Conservation (phyloP, 306 rosid species). For the Cyamopsis tetragonoloba region DNA sequence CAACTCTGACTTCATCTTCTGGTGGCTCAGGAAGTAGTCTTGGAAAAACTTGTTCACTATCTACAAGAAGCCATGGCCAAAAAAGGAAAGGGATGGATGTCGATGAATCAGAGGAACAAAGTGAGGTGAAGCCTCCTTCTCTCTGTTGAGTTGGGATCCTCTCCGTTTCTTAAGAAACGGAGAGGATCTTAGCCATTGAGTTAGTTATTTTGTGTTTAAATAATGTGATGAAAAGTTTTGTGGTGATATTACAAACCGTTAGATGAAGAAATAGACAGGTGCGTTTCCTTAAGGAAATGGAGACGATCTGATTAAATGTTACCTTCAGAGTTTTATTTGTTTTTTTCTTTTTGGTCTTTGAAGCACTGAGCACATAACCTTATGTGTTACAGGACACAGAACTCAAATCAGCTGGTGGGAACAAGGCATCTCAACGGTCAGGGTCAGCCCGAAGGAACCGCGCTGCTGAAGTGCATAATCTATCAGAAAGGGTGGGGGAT, state of each 20-base stretch:
- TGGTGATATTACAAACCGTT: no score
- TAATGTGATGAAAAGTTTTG: no score
- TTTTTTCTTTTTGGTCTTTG: not conserved
- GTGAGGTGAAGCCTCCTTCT: slow-evolving; percentile 53
- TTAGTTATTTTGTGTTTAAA: no score
- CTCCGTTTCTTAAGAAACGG: no score
- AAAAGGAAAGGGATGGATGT: slow-evolving; percentile 67
- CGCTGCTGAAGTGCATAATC: slow-evolving; percentile 90
- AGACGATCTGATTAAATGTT: no score
- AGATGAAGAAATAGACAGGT: no score
- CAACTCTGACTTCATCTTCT: slow-evolving; percentile 64
- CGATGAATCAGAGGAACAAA: slow-evolving; percentile 73
- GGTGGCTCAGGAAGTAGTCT: slow-evolving; percentile 81
- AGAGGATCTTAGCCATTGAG: no score
- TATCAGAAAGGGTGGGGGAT: slow-evolving; percentile 78
- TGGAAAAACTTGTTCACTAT: slow-evolving; percentile 54
- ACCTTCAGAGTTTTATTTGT: not conserved
- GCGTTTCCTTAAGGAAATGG: no score
- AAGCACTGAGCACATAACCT: not conserved
- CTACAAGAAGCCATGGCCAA: slow-evolving; percentile 53
- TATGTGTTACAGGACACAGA: slow-evolving; percentile 53
- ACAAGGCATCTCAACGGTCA: slow-evolving; percentile 50
- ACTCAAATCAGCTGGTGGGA: slow-evolving; percentile 57
- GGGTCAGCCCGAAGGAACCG: slow-evolving; percentile 68
- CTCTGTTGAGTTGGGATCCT: no score